phyloP scores from a whole-genome alignment of 805 yeast genomes.

The Pichia californica region DNA sequence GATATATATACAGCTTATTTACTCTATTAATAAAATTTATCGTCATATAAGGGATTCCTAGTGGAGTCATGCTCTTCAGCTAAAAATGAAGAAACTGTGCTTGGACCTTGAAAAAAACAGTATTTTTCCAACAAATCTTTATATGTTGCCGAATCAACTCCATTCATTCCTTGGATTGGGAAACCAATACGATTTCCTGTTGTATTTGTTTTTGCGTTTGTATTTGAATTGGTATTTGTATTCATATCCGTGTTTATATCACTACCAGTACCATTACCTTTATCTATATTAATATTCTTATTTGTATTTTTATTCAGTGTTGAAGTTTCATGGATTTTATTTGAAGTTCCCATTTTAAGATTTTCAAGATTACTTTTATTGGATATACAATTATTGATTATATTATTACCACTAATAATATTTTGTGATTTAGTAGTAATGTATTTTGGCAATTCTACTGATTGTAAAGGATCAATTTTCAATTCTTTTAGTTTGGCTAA shows the following conservation, averaged over 20 bases:
- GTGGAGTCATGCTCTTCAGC: slow-evolving; percentile 16
- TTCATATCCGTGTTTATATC: no score
- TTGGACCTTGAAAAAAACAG: slow-evolving; percentile 48
- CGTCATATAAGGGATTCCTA: slow-evolving; percentile 16
- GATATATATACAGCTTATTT: not conserved
- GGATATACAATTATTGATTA: not conserved
- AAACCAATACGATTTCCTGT: slow-evolving; percentile 10
- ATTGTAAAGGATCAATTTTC: slow-evolving; percentile 3
- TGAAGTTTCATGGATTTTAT: no score
- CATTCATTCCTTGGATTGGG: not conserved
- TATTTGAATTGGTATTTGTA: no score
- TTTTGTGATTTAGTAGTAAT: not conserved
- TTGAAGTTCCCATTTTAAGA: no score
- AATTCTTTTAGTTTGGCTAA: not conserved
- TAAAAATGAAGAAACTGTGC: slow-evolving; percentile 28
- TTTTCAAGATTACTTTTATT: not conserved
- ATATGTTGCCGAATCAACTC: slow-evolving; percentile 45
- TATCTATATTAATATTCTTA: no score
- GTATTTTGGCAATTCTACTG: not conserved
- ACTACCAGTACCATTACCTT: no score
- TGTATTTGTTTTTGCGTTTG: not conserved
- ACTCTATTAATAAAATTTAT: slow-evolving; percentile 18
- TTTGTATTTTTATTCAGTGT: no score
- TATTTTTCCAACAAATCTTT: slow-evolving; percentile 51
- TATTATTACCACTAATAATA: slow-evolving; percentile 2